Evolutionary conservation across 495 filamentous ascomycete species (phyloP), one percentile per base, ranked within the genome.

Genomic region (Lichenothelia convexa): DNA sequence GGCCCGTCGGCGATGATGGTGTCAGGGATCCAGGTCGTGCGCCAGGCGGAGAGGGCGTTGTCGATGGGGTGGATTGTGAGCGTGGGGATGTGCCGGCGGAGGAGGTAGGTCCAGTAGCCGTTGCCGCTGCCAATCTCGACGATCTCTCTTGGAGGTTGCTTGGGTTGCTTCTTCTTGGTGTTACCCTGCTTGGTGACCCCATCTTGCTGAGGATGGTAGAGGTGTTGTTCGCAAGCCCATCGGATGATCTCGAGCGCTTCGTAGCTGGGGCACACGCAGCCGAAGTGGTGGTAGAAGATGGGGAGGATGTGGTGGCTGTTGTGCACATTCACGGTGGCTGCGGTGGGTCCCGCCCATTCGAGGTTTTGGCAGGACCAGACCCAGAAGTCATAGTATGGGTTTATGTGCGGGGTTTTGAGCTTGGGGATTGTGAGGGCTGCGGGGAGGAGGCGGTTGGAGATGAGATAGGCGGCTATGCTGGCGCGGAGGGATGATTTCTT

Each of bases 281-380:
- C 69, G 51, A 76, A 75, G 50, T 78, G 72, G 53, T 78, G 72
- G 60, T 74, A 75, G 18, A 75, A 49, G n/a, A 78, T 48, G 5
- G 72, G 70, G 1, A 75, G 58, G 2, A 73, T 51, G 43, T 67
- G 68, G 44, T 78, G 71, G 18, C 57, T 54, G 16, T 47, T 54
- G 21, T 55, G 57, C 3, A 60, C 46, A 18, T 47, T 41, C 1
- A 24, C 42, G n/a, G 56, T 61, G n/a, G 42, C 36, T 0, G 44
- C 27, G 41, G 47, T 41, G 0, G 71, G 71, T 0, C 71, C 71
- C 18, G 46, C 61, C 68, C 69, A 76, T 44, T 63, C 54, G 0
- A 65, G 47, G 33, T 41, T 47, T 5, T 63, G 58, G 32, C 58
- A 63, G 2, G 58, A 52, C 60, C 63, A 68, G 39, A 46, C 36